Evolutionary conservation across 1,284 basidiomycete species (phyloP).

Genomic region (Fomes fomentarius): DNA sequence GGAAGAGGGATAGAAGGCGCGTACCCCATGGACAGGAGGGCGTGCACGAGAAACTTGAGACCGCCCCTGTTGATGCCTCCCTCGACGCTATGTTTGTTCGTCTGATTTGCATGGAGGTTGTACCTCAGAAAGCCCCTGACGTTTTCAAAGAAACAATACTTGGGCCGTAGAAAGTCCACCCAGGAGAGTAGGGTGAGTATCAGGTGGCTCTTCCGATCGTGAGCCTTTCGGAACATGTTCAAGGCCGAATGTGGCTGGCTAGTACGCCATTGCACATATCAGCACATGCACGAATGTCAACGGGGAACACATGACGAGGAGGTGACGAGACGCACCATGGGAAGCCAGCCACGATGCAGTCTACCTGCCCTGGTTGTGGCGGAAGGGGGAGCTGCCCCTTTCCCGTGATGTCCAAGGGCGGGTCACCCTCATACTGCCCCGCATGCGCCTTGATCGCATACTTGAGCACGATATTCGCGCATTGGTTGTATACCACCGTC

Average conservation of each 20-base stretch:
- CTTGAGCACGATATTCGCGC: slow-evolving; percentile 60
- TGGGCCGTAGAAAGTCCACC: slow-evolving; percentile 62
- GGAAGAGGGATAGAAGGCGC: too few relatives aligned
- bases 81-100: slow-evolving; percentile 46
- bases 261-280: neutral
- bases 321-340: slow-evolving; percentile 57
- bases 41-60: slow-evolving; percentile 62
- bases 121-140: slow-evolving; percentile 69
- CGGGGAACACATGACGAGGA: too few relatives aligned
- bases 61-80: slow-evolving; percentile 72
- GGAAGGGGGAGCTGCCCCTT: slow-evolving; percentile 40
- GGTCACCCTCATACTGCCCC: slow-evolving; percentile 38
- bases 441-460: slow-evolving; percentile 53
- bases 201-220: slow-evolving; percentile 47
- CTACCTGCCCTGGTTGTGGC: slow-evolving; percentile 54
- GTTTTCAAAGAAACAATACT: slow-evolving; percentile 72
- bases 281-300: too few relatives aligned
- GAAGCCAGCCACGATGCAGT: slow-evolving; percentile 69
- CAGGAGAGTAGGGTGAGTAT: slow-evolving; percentile 63
- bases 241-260: slow-evolving; percentile 44
- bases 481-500: slow-evolving; percentile 55
- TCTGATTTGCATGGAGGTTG: slow-evolving; percentile 55
- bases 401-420: slow-evolving; percentile 39
- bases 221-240: slow-evolving; percentile 41
- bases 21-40: slow-evolving; percentile 65